Evolutionary conservation across 1,139 yeast species (phyloP).

Genomic region (Yamadazyma kanchanaburiensis): DNA sequence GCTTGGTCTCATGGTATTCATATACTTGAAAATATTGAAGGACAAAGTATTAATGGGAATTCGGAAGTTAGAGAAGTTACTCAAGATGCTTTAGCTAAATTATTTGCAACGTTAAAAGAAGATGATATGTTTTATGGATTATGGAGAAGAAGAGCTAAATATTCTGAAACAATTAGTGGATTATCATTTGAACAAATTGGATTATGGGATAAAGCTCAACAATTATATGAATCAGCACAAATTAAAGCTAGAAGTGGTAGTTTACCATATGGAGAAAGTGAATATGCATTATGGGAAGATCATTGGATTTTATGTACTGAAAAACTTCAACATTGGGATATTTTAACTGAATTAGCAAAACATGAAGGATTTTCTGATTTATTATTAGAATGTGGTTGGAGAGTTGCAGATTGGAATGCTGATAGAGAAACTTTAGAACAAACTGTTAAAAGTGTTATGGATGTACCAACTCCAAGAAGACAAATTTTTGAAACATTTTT

Average conservation of each 20-base stretch:
- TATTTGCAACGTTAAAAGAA: slow-evolving; percentile 86
- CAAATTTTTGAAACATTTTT: slow-evolving; percentile 94
- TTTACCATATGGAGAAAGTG: slow-evolving; percentile 92
- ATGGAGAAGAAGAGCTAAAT: slow-evolving; percentile 96
- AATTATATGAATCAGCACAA: slow-evolving; percentile 94
- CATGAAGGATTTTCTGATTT: slow-evolving; percentile 97
- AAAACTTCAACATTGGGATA: slow-evolving; percentile 97
- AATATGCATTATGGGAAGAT: slow-evolving; percentile 96
- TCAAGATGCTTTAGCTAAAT: slow-evolving; percentile 85
- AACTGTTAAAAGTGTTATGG: slow-evolving; percentile 94
- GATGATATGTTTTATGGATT: slow-evolving; percentile 97
- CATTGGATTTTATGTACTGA: slow-evolving; percentile 98
- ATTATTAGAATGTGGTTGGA: slow-evolving; percentile 96
- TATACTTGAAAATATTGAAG: slow-evolving; percentile 73
- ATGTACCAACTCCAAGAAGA: slow-evolving; percentile 96
- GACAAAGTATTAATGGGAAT: slow-evolving; percentile 62
- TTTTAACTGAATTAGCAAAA: slow-evolving; percentile 91
- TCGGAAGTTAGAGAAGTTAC: slow-evolving; percentile 80
- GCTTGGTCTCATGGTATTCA: slow-evolving; percentile 91
- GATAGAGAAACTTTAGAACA: slow-evolving; percentile 94
- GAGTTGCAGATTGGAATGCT: slow-evolving; percentile 97
- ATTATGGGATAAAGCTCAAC: slow-evolving; percentile 91
- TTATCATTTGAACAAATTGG: slow-evolving; percentile 94
- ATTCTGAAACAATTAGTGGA: slow-evolving; percentile 89
- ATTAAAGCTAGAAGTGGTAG: slow-evolving; percentile 95